Evolutionary conservation across 208 protist genomes (phyloP).

Genomic region (Trypanosoma cruzi): DNA sequence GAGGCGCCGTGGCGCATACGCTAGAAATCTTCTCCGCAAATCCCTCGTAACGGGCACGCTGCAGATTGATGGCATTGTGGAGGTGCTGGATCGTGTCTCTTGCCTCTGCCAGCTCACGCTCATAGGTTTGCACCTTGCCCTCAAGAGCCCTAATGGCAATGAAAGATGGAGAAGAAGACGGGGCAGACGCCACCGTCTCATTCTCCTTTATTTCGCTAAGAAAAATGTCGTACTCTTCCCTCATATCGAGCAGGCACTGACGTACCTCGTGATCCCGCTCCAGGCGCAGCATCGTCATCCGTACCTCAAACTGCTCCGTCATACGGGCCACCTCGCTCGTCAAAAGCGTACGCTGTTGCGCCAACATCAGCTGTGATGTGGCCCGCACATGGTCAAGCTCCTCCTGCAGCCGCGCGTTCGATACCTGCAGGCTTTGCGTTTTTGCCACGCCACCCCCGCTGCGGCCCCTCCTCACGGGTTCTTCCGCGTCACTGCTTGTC

Average conservation of each 20-base stretch:
- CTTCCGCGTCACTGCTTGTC: background rate
- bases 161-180: background rate
- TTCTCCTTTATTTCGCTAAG: background rate
- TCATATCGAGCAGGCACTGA: slow-evolving; percentile 1
- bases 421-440: background rate
- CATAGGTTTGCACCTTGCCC: slow-evolving; percentile 9
- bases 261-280: slow-evolving; percentile 26
- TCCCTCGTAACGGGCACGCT: slow-evolving; percentile 16
- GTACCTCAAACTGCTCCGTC: slow-evolving; percentile 30
- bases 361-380: slow-evolving; percentile 37
- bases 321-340: slow-evolving; percentile 22
- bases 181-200: background rate
- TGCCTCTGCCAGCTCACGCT: slow-evolving; percentile 1
- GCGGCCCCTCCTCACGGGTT: background rate
- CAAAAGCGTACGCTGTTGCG: slow-evolving; percentile 34
- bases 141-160: background rate
- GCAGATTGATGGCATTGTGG: slow-evolving; percentile 1
- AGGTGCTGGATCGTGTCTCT: slow-evolving; percentile 11
- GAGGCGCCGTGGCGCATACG: slow-evolving; percentile 5
- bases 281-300: slow-evolving; percentile 16
- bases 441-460: too few species aligned
- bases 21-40: slow-evolving; percentile 9
- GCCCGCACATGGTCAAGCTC: slow-evolving; percentile 47
- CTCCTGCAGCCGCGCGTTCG: slow-evolving; percentile 31
- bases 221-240: slow-evolving; percentile 21